Percentiles rank a stretch among this genome's conserved stretches.
phyloP scores from a whole-genome alignment of 75 land plant species.

The Pinus tabuliformis region DNA sequence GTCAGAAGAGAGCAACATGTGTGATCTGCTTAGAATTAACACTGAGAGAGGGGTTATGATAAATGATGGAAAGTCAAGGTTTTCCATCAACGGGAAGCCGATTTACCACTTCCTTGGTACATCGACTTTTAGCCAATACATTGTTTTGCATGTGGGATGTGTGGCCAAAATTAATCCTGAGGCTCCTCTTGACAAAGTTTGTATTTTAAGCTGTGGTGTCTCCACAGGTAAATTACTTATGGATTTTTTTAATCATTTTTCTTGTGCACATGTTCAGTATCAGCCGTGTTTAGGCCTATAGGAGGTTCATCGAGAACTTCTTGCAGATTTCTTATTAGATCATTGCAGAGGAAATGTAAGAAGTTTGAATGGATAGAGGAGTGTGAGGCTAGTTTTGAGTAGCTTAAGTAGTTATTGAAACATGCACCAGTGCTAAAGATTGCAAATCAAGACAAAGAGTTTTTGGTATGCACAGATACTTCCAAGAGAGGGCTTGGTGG shows the following conservation, averaged over 20 bases:
- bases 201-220: constrained; percentile 78
- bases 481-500: too few species aligned
- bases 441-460: too few species aligned
- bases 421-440: too few species aligned
- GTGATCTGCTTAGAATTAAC: constrained; percentile 50
- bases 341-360: too few species aligned
- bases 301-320: too few species aligned
- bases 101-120: constrained; percentile 67
- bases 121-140: constrained; percentile 88
- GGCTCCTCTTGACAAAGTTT: constrained; percentile 84
- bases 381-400: too few species aligned
- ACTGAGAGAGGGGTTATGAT: constrained; percentile 61
- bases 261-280: background rate
- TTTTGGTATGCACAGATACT: too few species aligned
- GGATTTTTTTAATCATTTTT: background rate
- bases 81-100: constrained; percentile 59
- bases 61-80: constrained; percentile 55
- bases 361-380: too few species aligned
- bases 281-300: too few species aligned
- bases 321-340: too few species aligned
- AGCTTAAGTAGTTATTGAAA: too few species aligned
- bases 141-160: constrained; percentile 70
- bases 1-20: constrained; percentile 77
- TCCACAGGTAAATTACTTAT: constrained; percentile 49
- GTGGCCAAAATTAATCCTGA: constrained; percentile 69